A percentile compares a stretch with the other conserved stretches of the same genome.
Evolutionary conservation across 176 grass and related monocot genomes (phyloP).

Genomic region (Aegilops speltoides): DNA sequence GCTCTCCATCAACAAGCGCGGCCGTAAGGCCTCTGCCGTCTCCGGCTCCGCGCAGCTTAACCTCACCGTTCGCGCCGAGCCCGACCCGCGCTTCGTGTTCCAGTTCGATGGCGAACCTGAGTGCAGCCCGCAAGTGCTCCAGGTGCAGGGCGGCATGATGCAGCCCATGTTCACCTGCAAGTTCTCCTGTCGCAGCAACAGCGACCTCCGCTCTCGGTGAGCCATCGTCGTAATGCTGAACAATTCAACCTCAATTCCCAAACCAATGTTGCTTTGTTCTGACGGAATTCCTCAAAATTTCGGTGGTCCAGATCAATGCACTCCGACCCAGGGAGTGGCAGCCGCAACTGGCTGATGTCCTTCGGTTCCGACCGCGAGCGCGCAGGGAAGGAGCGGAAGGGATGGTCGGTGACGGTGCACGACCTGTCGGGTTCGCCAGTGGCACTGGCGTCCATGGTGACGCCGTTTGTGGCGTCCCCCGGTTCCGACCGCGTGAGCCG

Average conservation of each 20-base stretch:
- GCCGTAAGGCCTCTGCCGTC: background rate
- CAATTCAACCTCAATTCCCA: background rate
- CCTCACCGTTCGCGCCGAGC: constrained; percentile 64
- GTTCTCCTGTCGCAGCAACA: constrained; percentile 71
- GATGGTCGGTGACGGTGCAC: constrained; percentile 84
- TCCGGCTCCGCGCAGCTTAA: constrained; percentile 33
- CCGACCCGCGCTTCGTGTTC: constrained; percentile 72
- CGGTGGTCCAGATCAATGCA: constrained; percentile 37
- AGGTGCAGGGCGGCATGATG: constrained; percentile 61
- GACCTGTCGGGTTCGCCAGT: constrained; percentile 67
- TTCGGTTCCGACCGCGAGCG: constrained; percentile 68
- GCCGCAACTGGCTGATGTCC: constrained; percentile 32
- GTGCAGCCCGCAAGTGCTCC: constrained; percentile 77
- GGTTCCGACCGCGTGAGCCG: constrained; percentile 60
- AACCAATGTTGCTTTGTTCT: background rate
- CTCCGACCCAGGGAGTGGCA: constrained; percentile 26
- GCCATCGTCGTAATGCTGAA: background rate
- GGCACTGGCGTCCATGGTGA: constrained; percentile 76
- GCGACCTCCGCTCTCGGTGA: constrained; percentile 64
- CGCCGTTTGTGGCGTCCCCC: constrained; percentile 59
- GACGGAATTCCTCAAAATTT: background rate
- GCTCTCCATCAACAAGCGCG: constrained; percentile 51
- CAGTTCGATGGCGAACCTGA: constrained; percentile 84
- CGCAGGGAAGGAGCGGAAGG: constrained; percentile 57
- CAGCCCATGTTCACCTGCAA: constrained; percentile 95